phyloP scores from a whole-genome alignment of 1,284 basidiomycete genomes.

The Pyrrhoderma lamaoense region DNA sequence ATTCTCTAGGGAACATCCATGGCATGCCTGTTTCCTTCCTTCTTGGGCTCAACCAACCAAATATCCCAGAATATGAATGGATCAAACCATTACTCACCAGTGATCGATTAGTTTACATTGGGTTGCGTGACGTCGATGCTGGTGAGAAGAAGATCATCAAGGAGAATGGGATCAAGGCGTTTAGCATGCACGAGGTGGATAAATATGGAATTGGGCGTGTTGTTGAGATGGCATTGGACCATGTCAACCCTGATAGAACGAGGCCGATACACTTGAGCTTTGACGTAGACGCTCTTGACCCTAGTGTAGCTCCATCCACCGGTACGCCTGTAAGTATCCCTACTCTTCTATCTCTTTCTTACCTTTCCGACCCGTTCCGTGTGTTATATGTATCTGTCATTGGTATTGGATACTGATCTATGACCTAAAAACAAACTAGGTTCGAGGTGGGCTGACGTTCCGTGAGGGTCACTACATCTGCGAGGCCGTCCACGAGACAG shows the following conservation, averaged over 20 bases:
- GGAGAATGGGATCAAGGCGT: conserved; percentile 87
- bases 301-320: conserved; percentile 91
- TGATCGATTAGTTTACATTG: conserved; percentile 86
- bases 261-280: conserved; percentile 93
- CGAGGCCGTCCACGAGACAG: conserved; percentile 91
- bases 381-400: no score
- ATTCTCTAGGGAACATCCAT: conserved; percentile 80
- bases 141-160: conserved; percentile 87
- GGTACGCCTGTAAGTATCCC: conserved; percentile 68
- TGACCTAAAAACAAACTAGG: conserved; percentile 32
- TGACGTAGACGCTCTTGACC: conserved; percentile 94
- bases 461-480: conserved; percentile 97
- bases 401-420: no score
- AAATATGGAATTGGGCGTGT: conserved; percentile 93
- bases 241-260: conserved; percentile 81
- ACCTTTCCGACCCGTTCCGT: neutral
- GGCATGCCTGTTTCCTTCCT: conserved; percentile 98
- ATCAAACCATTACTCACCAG: conserved; percentile 65
- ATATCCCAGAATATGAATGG: conserved; percentile 69
- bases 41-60: conserved; percentile 53
- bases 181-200: conserved; percentile 98
- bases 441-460: conserved; percentile 94
- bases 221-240: conserved; percentile 91
- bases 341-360: conserved; percentile 19
- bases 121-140: conserved; percentile 87